phyloP scores from a whole-genome alignment of 306 rosid genomes.

The Lagenaria siceraria region DNA sequence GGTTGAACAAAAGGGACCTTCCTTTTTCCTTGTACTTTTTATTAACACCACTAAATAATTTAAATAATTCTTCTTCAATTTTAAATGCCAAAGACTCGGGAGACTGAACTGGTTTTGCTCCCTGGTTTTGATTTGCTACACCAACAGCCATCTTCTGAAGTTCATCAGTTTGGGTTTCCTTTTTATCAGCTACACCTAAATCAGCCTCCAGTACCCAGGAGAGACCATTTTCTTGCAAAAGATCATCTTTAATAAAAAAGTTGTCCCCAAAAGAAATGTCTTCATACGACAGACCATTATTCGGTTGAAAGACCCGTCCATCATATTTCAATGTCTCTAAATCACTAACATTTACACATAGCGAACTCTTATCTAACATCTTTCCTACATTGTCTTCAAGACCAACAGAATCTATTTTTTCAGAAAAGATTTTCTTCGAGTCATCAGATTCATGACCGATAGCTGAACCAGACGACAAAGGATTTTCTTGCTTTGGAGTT shows the following conservation, averaged over 20 bases:
- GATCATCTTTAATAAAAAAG: slow-evolving; percentile 75
- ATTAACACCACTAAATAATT: slow-evolving; percentile 91
- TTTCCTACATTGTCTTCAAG: slow-evolving; percentile 16
- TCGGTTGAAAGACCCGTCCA: slow-evolving; percentile 46
- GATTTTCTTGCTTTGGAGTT: slow-evolving; percentile 18
- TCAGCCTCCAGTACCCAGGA: slow-evolving; percentile 85
- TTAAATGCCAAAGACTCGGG: slow-evolving; percentile 53
- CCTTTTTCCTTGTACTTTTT: slow-evolving; percentile 99
- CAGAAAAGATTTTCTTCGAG: slow-evolving; percentile 9
- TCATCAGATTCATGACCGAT: slow-evolving; percentile 19
- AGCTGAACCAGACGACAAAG: slow-evolving; percentile 23
- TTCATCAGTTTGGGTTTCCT: slow-evolving; percentile 25
- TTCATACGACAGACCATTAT: slow-evolving; percentile 46
- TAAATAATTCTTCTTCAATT: slow-evolving; percentile 79
- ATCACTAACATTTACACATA: slow-evolving; percentile 19
- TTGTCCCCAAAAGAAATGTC: slow-evolving; percentile 67
- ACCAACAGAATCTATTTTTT: slow-evolving; percentile 15
- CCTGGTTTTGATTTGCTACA: slow-evolving; percentile 21
- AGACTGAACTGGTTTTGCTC: slow-evolving; percentile 18
- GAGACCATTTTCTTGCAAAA: slow-evolving; percentile 93
- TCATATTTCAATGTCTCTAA: slow-evolving; percentile 16
- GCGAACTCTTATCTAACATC: slow-evolving; percentile 17
- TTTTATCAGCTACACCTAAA: slow-evolving; percentile 25
- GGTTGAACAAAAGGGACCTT: slow-evolving; percentile 87
- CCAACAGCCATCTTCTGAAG: slow-evolving; percentile 28